Percentiles rank a stretch among this genome's conserved stretches.
Conservation (phyloP, 129 eudicot genomes). For the Dittrichia graveolens region DNA sequence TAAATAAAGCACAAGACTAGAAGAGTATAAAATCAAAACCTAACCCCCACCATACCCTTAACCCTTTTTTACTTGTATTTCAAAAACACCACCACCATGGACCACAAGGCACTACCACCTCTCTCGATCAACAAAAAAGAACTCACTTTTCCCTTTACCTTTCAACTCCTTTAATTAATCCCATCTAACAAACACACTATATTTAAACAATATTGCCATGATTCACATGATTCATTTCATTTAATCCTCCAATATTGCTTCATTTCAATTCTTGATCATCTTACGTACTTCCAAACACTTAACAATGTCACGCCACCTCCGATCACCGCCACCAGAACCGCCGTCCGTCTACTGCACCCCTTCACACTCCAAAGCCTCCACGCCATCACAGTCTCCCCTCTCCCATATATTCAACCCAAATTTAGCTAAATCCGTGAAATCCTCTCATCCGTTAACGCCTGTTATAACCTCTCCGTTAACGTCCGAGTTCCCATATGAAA, state of each 20-base stretch:
- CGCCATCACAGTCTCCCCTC: conserved; percentile 26
- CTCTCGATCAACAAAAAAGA: conserved; percentile 37
- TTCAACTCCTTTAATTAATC: conserved; percentile 13
- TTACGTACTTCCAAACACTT: conserved; percentile 11
- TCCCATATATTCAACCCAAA: conserved; percentile 20
- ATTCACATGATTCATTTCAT: conserved; percentile 1
- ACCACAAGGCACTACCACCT: conserved; percentile 34
- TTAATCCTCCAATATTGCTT: conserved; percentile 26
- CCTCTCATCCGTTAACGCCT: conserved; percentile 23
- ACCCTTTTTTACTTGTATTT: conserved; percentile 35
- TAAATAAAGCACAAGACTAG: conserved; percentile 5
- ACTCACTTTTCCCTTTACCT: conserved; percentile 19
- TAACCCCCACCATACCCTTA: conserved; percentile 21
- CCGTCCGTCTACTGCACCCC: conserved; percentile 46
- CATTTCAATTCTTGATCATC: neutral
- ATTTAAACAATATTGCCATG: conserved; percentile 26
- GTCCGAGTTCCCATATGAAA: conserved; percentile 15
- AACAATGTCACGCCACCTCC: conserved; percentile 29
- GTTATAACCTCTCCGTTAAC: neutral
- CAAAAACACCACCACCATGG: conserved; percentile 23
- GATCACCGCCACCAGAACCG: conserved; percentile 27
- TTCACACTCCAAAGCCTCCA: conserved; percentile 42
- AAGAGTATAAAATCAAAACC: conserved; percentile 26
- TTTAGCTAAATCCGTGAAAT: conserved; percentile 27
- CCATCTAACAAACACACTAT: conserved; percentile 17